Evolutionary conservation across 352 stramenopile species (phyloP).

Genomic region (Globisporangium paroecandrum): DNA sequence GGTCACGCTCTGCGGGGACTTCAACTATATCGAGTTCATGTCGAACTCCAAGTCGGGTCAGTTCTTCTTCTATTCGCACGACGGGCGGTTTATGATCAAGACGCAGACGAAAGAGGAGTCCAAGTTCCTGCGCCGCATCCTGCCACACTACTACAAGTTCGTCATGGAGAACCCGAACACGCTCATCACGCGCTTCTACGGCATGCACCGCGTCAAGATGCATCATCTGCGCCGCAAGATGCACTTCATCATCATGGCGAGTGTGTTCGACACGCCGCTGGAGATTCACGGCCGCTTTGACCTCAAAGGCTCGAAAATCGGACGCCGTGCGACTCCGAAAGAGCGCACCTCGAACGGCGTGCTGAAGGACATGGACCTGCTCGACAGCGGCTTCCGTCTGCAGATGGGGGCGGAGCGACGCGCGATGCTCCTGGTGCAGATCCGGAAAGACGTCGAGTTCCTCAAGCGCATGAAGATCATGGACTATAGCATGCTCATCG

Average conservation of each 20-base stretch:
- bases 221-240: constrained; percentile 93
- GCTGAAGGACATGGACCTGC: constrained; percentile 90
- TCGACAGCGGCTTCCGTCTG: constrained; percentile 82
- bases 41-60: constrained; percentile 98
- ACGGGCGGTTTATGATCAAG: constrained; percentile 98
- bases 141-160: constrained; percentile 98
- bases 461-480: constrained; percentile 93
- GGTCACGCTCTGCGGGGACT: constrained; percentile 90
- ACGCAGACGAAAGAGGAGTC: constrained; percentile 98
- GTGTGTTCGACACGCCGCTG: constrained; percentile 94
- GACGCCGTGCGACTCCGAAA: constrained; percentile 59
- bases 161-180: constrained; percentile 97
- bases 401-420: constrained; percentile 73
- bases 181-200: constrained; percentile 96
- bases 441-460: constrained; percentile 89
- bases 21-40: constrained; percentile 99
- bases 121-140: constrained; percentile 96
- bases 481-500: constrained; percentile 92
- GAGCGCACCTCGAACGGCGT: constrained; percentile 64
- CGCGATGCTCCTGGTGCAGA: constrained; percentile 79
- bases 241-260: constrained; percentile 96
- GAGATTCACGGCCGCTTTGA: constrained; percentile 88
- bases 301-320: constrained; percentile 91
- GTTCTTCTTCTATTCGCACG: constrained; percentile 99
- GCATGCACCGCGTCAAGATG: constrained; percentile 98